phyloP scores from a whole-genome alignment of 768 basidiomycete genomes.

The Boletus sp. region DNA sequence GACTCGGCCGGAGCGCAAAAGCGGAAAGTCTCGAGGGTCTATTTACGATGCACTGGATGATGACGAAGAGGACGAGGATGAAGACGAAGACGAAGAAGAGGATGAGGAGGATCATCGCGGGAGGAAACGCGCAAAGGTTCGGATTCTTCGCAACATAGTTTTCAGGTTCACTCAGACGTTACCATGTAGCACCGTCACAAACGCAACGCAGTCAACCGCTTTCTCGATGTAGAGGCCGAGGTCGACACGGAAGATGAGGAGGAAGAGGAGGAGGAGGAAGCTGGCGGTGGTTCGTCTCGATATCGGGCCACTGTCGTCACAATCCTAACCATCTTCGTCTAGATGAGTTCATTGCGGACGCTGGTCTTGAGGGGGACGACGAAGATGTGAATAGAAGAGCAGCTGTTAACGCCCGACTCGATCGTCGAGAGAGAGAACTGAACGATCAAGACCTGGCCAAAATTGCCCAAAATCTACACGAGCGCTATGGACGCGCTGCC shows the following conservation, averaged over 20 bases:
- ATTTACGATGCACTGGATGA: conserved; percentile 38
- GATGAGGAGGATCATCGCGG: conserved; percentile 42
- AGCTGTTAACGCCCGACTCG: conserved; percentile 64
- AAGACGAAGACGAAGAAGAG: conserved; percentile 56
- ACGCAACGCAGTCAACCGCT: conserved; percentile 64
- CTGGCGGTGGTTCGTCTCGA: conserved; percentile 44
- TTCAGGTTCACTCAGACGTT: conserved; percentile 5
- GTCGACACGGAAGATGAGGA: conserved; percentile 98
- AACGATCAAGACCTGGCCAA: conserved; percentile 78
- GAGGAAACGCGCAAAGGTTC: conserved; percentile 62
- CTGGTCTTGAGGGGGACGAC: conserved; percentile 62
- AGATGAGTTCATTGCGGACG: conserved; percentile 71
- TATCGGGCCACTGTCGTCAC: background rate
- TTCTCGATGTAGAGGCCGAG: conserved; percentile 94
- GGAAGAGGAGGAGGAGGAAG: conserved; percentile 81
- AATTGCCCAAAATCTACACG: conserved; percentile 77
- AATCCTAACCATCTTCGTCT: conserved; percentile 12
- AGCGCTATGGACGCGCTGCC: conserved; percentile 69
- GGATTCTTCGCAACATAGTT: conserved; percentile 11
- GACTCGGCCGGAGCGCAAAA: conserved; percentile 16
- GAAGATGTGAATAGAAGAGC: conserved; percentile 49
- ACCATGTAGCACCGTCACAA: conserved; percentile 58
- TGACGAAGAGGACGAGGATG: conserved; percentile 52
- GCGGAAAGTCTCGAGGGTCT: conserved; percentile 27
- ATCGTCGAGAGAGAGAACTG: conserved; percentile 66